Base-by-base conservation (phyloP, 2,329 filamentous ascomycete species). In the Trichoderma gracile region DNA sequence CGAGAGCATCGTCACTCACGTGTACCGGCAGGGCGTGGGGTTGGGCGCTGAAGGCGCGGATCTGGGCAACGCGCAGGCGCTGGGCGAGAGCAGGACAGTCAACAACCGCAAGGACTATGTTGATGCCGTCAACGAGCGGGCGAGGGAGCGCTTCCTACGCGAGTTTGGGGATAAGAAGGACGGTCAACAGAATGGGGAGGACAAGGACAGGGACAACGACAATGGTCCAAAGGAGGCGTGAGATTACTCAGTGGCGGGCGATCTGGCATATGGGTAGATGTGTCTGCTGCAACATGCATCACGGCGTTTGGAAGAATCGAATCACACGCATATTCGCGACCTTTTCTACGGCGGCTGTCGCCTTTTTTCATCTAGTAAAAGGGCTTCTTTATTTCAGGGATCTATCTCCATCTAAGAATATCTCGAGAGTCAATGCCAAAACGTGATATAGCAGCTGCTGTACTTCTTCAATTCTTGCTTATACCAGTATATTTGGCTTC, bases 31-130 rank as follows among this genome's bases (percentile, higher is more conserved):
- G 17, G 89, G 89, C 19, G 89, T 90, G 1, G 89, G 89, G 1
- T 77, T 92, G 17, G 89, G 89, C 0, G 89, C 88, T 1, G 84
- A 88, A 70, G 88, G 88, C 0, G 83, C 86, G n/a, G 88, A 88
- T 71, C 76, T 89, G 43, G 89, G 89, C 14, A 88, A 91, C 75
- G 89, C 89, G 30, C 80, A 81, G 8, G 82, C 86, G 71, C 81
- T 89, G 71, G 88, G 88, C 25, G 83, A 84, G 67, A 79, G 84
- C 68, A 83, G 84, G 71, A 90, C 87, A 4, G 83, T 80, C 71
- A 83, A 84, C 45, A 81, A 78, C 45, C 89, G 88, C 68, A 77
- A 80, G 0, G 85, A 85, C 60, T 91, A 90, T 71, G 78, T 90
- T 61, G 84, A 83, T 66, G 84, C 84, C 70, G 86, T 85, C 25